phyloP scores from a whole-genome alignment of 371 early-diverging fungal genomes.

The Mortierella sp. region DNA sequence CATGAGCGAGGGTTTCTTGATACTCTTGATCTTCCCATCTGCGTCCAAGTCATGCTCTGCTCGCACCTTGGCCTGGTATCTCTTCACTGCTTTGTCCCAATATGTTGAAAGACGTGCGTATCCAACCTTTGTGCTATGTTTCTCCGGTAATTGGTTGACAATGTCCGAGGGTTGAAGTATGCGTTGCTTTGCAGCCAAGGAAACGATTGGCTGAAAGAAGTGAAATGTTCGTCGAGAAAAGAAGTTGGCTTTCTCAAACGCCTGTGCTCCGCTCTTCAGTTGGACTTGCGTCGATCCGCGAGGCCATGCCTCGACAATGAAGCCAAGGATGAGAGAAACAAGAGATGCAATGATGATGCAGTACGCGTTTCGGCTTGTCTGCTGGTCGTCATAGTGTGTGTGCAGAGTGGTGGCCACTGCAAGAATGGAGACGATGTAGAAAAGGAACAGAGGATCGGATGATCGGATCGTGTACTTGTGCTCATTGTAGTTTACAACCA shows the following conservation, averaged over 20 bases:
- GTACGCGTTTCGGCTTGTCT: background rate
- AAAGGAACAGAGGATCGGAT: conserved; percentile 19
- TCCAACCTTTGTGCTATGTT: conserved; percentile 13
- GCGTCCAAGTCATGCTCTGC: background rate
- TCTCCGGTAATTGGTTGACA: conserved; percentile 33
- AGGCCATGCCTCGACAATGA: conserved; percentile 28
- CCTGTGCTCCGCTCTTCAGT: conserved; percentile 18
- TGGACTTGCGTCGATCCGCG: conserved; percentile 35
- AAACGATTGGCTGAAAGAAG: conserved; percentile 39
- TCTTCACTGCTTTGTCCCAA: conserved; percentile 15
- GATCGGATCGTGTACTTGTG: conserved; percentile 47
- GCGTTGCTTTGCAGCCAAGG: conserved; percentile 29
- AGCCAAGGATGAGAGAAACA: conserved; percentile 13
- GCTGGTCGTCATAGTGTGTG: conserved; percentile 5
- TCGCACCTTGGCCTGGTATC: conserved; percentile 7
- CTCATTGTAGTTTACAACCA: conserved; percentile 35
- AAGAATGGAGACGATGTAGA: conserved; percentile 20
- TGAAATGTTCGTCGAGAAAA: conserved; percentile 15
- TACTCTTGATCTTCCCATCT: conserved; percentile 2
- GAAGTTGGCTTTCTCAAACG: conserved; percentile 34
- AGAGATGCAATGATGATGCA: conserved; percentile 8
- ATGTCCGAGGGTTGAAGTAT: conserved; percentile 32
- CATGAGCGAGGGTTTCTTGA: conserved; percentile 25
- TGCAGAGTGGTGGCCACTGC: conserved; percentile 1
- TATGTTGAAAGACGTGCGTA: conserved; percentile 5